Percentiles rank a stretch among this genome's conserved stretches.
Conservation (phyloP, 768 basidiomycete genomes). For the Pleurotus sapidus region DNA sequence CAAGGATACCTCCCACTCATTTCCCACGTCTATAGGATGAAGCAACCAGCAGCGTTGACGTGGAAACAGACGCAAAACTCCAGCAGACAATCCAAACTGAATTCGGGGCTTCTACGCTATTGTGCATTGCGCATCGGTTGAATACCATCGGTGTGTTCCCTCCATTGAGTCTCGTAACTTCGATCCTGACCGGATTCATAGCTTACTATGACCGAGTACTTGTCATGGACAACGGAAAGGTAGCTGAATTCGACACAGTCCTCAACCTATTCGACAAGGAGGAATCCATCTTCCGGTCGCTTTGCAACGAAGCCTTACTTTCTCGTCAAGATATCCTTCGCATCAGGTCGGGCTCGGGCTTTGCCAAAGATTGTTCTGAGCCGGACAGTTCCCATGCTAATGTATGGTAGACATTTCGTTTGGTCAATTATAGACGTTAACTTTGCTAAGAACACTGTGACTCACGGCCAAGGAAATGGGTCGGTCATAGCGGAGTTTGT, state of each 20-base stretch:
- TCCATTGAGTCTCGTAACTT: slow-evolving; percentile 6
- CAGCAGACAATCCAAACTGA: slow-evolving; percentile 64
- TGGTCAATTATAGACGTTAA: no score
- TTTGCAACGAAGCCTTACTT: slow-evolving; percentile 68
- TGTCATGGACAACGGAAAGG: slow-evolving; percentile 69
- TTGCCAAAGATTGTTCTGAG: no score
- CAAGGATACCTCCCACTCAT: slow-evolving; percentile 13
- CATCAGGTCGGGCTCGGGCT: slow-evolving; percentile 22
- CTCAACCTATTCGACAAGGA: slow-evolving; percentile 56
- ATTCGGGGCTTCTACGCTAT: slow-evolving; percentile 48
- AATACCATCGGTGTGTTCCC: slow-evolving; percentile 48
- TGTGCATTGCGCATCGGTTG: slow-evolving; percentile 57
- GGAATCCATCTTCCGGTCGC: slow-evolving; percentile 64
- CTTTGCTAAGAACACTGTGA: no score
- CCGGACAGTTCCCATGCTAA: no score
- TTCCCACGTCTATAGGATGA: slow-evolving; percentile 42
- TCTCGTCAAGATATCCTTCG: slow-evolving; percentile 52
- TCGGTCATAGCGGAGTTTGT: no score
- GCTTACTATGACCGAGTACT: slow-evolving; percentile 68
- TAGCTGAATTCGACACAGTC: slow-evolving; percentile 76
- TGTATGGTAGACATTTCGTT: no score
- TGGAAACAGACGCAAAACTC: slow-evolving; percentile 58
- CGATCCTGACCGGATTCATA: slow-evolving; percentile 13
- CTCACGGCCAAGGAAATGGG: no score
- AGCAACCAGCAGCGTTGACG: slow-evolving; percentile 59